These are phyloP conservation scores for Escallonia herrerae DNA, from an alignment of 129 eudicot species.

Conservation along the genomic window DNA sequence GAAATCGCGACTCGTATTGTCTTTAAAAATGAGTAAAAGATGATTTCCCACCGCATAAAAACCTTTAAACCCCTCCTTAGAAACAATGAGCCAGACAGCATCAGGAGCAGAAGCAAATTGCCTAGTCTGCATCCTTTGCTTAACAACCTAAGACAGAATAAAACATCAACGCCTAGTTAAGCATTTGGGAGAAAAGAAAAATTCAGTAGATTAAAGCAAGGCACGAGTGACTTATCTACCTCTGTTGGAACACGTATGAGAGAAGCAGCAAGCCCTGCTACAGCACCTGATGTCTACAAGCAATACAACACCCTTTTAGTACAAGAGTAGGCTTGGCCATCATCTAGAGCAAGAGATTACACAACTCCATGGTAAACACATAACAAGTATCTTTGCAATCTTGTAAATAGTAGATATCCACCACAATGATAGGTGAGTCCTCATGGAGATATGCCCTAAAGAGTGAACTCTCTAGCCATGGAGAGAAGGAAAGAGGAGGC, in stretches of 20 bases:
- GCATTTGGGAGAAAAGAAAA: background rate
- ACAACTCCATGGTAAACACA: background rate
- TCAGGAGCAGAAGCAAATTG: constrained; percentile 85
- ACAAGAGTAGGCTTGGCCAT: background rate
- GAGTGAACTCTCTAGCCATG: too few species aligned
- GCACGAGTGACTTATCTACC: constrained; percentile 27
- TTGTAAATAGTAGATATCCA: background rate
- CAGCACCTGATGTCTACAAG: constrained; percentile 85
- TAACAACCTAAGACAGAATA: constrained; percentile 53
- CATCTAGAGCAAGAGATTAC: background rate
- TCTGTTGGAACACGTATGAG: constrained; percentile 95
- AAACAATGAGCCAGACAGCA: constrained; percentile 73
- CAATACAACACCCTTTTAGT: constrained; percentile 11
- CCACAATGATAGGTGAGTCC: too few species aligned
- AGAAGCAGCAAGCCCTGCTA: constrained; percentile 97
- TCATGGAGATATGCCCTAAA: too few species aligned
- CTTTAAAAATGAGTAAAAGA: constrained; percentile 3
- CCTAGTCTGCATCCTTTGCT: constrained; percentile 93
- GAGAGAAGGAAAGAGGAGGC: too few species aligned
- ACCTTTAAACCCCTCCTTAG: constrained; percentile 86
- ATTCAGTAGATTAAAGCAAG: background rate
- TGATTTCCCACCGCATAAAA: constrained; percentile 75
- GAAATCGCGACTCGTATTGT: background rate
- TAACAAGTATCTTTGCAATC: too few species aligned
- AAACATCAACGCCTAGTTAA: background rate